phyloP scores from a whole-genome alignment of 495 filamentous ascomycete species.

The Penicillium cataractarum region DNA sequence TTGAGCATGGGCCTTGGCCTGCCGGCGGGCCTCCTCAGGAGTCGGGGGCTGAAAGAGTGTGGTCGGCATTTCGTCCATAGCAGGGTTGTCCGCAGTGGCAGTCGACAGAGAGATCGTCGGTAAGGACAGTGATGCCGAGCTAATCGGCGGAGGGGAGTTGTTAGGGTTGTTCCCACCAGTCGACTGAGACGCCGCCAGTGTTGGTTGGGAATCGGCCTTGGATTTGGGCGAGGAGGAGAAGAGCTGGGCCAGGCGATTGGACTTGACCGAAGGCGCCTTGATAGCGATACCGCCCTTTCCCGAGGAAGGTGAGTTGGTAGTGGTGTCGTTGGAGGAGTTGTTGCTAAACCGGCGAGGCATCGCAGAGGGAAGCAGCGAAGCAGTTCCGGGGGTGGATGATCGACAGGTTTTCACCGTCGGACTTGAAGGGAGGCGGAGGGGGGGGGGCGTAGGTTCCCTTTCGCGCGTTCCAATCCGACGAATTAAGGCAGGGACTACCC shows the following conservation, averaged over 20 bases:
- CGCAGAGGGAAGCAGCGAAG: slow-evolving; percentile 44
- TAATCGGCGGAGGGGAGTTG: slow-evolving; percentile 63
- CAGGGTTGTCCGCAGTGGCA: slow-evolving; percentile 77
- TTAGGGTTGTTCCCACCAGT: slow-evolving; percentile 58
- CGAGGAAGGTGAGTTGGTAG: slow-evolving; percentile 46
- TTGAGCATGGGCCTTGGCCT: slow-evolving; percentile 82
- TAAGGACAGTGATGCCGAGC: slow-evolving; percentile 73
- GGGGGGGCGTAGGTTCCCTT: slow-evolving; percentile 16
- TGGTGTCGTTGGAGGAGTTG: slow-evolving; percentile 51
- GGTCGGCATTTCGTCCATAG: slow-evolving; percentile 71
- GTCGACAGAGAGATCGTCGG: slow-evolving; percentile 93
- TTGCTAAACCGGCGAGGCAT: slow-evolving; percentile 60
- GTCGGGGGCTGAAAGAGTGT: slow-evolving; percentile 91
- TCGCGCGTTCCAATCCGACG: slow-evolving; percentile 26
- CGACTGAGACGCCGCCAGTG: slow-evolving; percentile 62
- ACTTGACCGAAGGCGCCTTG: slow-evolving; percentile 63
- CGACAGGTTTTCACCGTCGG: slow-evolving; percentile 22
- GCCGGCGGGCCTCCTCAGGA: slow-evolving; percentile 75
- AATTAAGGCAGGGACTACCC: slow-evolving; percentile 31
- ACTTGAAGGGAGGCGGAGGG: background rate
- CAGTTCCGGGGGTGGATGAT: slow-evolving; percentile 21
- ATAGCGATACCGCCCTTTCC: slow-evolving; percentile 53
- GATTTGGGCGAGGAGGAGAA: slow-evolving; percentile 63
- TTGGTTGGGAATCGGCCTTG: slow-evolving; percentile 50
- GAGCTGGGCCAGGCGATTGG: slow-evolving; percentile 62